Evolutionary conservation across 2,329 filamentous ascomycete species (phyloP).

Genomic region (Colletotrichum sidae): DNA sequence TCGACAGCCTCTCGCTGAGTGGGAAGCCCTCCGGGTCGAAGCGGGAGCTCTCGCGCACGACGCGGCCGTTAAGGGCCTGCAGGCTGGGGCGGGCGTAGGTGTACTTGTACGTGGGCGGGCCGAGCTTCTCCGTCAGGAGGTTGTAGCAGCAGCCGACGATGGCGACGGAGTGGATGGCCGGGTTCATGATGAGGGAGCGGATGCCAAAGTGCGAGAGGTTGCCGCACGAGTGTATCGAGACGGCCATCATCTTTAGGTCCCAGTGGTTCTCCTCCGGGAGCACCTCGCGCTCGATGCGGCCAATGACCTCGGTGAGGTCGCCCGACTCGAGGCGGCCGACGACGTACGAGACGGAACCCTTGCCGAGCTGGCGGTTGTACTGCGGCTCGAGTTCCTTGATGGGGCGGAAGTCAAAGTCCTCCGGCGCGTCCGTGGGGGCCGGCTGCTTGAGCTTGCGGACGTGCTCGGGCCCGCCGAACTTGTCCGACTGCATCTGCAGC

Average conservation of each 20-base stretch:
- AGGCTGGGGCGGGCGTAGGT: conserved; percentile 78
- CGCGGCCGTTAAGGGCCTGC: conserved; percentile 75
- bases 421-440: conserved; percentile 14
- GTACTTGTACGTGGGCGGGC: conserved; percentile 87
- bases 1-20: conserved; percentile 80
- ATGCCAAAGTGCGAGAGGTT: conserved; percentile 97
- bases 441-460: conserved; percentile 42
- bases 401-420: conserved; percentile 58
- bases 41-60: conserved; percentile 75
- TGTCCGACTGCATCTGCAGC: conserved; percentile 59
- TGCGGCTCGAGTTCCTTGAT: conserved; percentile 61
- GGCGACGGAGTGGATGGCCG: conserved; percentile 86
- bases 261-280: conserved; percentile 42
- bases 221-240: conserved; percentile 96
- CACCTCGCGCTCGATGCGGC: conserved; percentile 65
- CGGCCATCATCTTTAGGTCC: conserved; percentile 77
- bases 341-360: conserved; percentile 81
- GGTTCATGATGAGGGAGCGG: conserved; percentile 85
- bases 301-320: conserved; percentile 75
- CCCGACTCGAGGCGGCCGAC: conserved; percentile 80
- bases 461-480: conserved; percentile 53
- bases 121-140: conserved; percentile 88
- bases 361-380: conserved; percentile 69
- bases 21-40: conserved; percentile 93
- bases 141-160: conserved; percentile 99